phyloP scores from a whole-genome alignment of 2,329 filamentous ascomycete genomes.

The Pseudogymnoascus sp. region DNA sequence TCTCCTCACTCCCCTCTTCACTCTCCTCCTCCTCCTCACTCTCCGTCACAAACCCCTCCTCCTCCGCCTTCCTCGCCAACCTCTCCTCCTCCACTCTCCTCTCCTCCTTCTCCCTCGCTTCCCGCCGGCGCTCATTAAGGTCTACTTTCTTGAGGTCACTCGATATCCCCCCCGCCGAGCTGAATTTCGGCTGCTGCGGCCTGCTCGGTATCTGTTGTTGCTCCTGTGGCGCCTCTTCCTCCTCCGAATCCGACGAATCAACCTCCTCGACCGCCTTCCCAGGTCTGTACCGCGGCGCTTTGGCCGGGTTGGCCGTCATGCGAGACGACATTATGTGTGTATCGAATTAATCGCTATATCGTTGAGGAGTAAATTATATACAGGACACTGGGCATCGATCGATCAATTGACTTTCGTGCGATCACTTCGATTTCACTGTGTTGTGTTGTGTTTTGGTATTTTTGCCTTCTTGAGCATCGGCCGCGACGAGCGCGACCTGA shows the following conservation, averaged over 20 bases:
- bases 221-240: slow-evolving; percentile 26
- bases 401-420: no score
- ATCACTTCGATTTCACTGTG: no score
- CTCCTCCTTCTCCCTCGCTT: slow-evolving; percentile 40
- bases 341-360: no score
- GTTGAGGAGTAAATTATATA: no score
- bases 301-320: slow-evolving; percentile 86
- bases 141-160: slow-evolving; percentile 46
- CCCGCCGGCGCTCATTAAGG: slow-evolving; percentile 39
- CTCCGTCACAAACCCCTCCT: slow-evolving; percentile 57
- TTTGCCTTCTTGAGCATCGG: neutral
- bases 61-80: slow-evolving; percentile 33
- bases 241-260: slow-evolving; percentile 36
- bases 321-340: slow-evolving; percentile 52
- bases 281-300: slow-evolving; percentile 73
- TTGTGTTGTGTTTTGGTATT: neutral
- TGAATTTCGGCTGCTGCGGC: slow-evolving; percentile 50
- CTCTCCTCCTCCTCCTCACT: slow-evolving; percentile 29
- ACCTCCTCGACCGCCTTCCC: slow-evolving; percentile 61
- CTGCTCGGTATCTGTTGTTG: slow-evolving; percentile 29
- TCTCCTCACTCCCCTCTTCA: slow-evolving; percentile 22
- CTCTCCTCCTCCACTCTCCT: slow-evolving; percentile 40
- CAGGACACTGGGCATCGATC: no score
- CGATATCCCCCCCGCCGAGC: slow-evolving; percentile 48
- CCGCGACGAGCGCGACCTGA: neutral